These are phyloP conservation scores for Poa annua DNA, from an alignment of 176 grass and related monocot genomes.

Conservation along the genomic window DNA sequence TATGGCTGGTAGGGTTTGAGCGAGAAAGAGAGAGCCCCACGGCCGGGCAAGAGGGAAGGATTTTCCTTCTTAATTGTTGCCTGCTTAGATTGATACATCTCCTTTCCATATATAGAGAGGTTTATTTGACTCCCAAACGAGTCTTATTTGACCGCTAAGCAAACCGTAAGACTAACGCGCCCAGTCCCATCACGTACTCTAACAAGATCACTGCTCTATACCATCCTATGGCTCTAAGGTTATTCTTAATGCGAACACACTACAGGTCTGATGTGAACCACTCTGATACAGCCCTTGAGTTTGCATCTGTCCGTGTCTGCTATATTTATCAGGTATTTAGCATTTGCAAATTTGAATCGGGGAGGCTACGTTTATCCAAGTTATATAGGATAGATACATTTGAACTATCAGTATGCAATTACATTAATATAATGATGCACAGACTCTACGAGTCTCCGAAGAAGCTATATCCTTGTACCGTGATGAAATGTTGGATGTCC, in stretches of 20 bases:
- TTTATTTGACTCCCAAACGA: too few relatives aligned
- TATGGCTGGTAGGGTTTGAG: too few relatives aligned
- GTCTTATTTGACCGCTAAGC: too few relatives aligned
- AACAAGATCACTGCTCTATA: conserved; percentile 71
- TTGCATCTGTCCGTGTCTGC: conserved; percentile 58
- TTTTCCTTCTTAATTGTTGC: too few relatives aligned
- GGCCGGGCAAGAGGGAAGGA: too few relatives aligned
- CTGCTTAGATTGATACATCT: too few relatives aligned
- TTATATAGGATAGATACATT: neutral
- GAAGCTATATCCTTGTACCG: conserved; percentile 43
- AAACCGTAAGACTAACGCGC: too few relatives aligned
- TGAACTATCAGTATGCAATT: neutral
- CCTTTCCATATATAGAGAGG: too few relatives aligned
- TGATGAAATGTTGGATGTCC: conserved; percentile 38
- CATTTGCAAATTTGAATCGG: neutral
- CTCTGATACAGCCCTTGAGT: conserved; percentile 10
- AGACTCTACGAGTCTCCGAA: conserved; percentile 53
- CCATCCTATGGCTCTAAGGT: conserved; percentile 91
- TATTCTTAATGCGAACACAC: conserved; percentile 46
- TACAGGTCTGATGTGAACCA: conserved; percentile 28
- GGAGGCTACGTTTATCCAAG: neutral
- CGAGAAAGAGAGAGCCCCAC: too few relatives aligned
- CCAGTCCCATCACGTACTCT: too few relatives aligned
- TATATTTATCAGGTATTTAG: conserved; percentile 67
- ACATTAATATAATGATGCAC: neutral